A percentile compares a stretch with the other conserved stretches of the same genome.
Conservation (phyloP, 2,329 filamentous ascomycete species). For the Paecilomyces dactylethromorphus region DNA sequence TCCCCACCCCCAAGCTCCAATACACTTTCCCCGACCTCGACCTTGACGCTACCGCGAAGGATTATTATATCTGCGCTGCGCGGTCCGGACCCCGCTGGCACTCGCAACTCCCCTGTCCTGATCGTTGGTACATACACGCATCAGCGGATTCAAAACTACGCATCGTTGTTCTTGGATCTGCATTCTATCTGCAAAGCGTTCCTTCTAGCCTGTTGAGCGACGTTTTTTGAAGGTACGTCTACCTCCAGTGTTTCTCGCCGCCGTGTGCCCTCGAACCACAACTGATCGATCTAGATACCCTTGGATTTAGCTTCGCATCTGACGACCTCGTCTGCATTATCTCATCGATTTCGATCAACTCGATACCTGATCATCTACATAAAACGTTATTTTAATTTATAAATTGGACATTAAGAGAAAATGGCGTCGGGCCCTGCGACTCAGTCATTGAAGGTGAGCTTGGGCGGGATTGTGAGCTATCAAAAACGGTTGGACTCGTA, state of each 20-base stretch:
- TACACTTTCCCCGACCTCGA: background rate
- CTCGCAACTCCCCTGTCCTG: background rate
- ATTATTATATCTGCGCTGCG: background rate
- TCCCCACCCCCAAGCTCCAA: background rate
- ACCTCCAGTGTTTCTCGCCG: background rate
- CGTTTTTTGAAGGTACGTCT: background rate
- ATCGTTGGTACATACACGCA: background rate
- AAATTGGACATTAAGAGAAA: slow-evolving; percentile 7
- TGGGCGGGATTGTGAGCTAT: slow-evolving; percentile 8
- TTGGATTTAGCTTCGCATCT: slow-evolving; percentile 1
- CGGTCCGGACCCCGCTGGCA: background rate
- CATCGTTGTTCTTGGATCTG: background rate
- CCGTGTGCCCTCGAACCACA: background rate
- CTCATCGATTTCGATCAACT: slow-evolving; percentile 12
- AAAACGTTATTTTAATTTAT: background rate
- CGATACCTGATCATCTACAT: slow-evolving; percentile 3
- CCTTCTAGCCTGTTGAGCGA: background rate
- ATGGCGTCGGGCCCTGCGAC: slow-evolving; percentile 80
- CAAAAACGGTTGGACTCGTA: slow-evolving; percentile 17
- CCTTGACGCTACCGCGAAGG: background rate
- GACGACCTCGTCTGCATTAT: slow-evolving; percentile 1
- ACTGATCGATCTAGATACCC: background rate
- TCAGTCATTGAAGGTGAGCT: slow-evolving; percentile 78
- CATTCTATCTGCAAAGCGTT: background rate
- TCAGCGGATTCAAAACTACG: background rate